Conservation (phyloP, 257 asterid genomes). For the Phtheirospermum japonicum region DNA sequence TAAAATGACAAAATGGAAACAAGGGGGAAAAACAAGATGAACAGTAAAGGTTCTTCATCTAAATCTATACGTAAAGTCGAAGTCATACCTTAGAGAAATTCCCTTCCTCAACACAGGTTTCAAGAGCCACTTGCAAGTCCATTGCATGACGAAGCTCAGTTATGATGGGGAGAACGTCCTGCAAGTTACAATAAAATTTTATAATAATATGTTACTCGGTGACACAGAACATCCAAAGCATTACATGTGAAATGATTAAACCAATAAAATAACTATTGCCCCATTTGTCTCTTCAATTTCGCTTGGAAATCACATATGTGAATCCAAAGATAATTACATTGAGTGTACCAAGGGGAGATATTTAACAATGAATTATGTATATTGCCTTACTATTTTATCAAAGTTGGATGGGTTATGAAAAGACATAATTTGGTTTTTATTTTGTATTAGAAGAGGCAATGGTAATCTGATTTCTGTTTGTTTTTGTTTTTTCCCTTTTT, state of each 20-base stretch:
- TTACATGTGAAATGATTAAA: slow-evolving; percentile 14
- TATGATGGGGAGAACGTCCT: slow-evolving; percentile 88
- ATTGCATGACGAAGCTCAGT: slow-evolving; percentile 82
- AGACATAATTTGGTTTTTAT: neutral
- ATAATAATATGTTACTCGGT: slow-evolving; percentile 9
- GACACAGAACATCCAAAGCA: slow-evolving; percentile 18
- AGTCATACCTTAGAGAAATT: slow-evolving; percentile 78
- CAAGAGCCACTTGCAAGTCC: slow-evolving; percentile 78
- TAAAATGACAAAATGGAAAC: neutral
- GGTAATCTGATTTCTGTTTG: neutral
- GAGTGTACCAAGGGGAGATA: slow-evolving; percentile 10
- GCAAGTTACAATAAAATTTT: slow-evolving; percentile 35
- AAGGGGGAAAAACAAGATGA: neutral
- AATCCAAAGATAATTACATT: slow-evolving; percentile 8
- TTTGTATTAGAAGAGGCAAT: neutral
- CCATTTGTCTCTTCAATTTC: slow-evolving; percentile 11
- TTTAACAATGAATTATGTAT: slow-evolving; percentile 8
- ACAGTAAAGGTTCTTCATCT: slow-evolving; percentile 24
- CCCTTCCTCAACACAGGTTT: slow-evolving; percentile 79
- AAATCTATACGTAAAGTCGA: slow-evolving; percentile 27
- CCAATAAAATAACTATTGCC: slow-evolving; percentile 3
- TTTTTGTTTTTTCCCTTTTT: neutral
- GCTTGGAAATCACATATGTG: slow-evolving; percentile 9
- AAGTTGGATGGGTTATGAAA: slow-evolving; percentile 4
- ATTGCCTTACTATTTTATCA: slow-evolving; percentile 2